Conservation (phyloP, 2,329 filamentous ascomycete species). For the Epichloe baconii region DNA sequence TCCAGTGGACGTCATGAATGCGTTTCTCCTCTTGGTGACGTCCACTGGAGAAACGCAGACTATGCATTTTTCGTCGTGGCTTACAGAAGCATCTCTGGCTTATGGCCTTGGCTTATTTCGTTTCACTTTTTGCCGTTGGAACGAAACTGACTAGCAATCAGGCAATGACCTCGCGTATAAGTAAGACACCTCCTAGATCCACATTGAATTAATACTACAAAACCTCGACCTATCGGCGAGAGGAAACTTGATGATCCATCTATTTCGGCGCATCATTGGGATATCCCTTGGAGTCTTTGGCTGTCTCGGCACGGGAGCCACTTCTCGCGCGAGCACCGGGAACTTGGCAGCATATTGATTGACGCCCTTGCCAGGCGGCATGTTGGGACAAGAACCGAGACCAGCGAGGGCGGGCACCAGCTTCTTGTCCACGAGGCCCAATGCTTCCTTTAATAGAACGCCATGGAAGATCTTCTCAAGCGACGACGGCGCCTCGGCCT, state of each 20-base stretch:
- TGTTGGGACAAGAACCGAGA: conserved; percentile 1
- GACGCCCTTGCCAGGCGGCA: conserved; percentile 5
- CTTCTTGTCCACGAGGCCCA: not conserved
- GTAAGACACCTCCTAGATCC: too few relatives aligned
- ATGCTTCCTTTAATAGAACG: not conserved
- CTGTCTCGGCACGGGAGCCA: conserved; percentile 1
- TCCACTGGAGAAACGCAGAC: too few relatives aligned
- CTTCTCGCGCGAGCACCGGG: not conserved
- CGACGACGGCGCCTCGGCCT: conserved; percentile 5
- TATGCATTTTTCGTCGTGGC: too few relatives aligned
- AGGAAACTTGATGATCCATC: not conserved
- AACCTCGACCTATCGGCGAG: too few relatives aligned
- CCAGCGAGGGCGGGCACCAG: not conserved
- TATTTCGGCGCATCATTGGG: conserved; percentile 2
- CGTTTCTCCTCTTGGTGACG: too few relatives aligned
- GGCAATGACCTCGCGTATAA: too few relatives aligned
- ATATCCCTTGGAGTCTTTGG: conserved; percentile 4
- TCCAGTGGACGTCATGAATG: too few relatives aligned
- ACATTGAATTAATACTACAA: too few relatives aligned
- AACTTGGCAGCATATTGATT: conserved; percentile 4
- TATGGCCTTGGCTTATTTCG: too few relatives aligned
- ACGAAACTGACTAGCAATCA: too few relatives aligned
- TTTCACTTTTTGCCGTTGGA: too few relatives aligned
- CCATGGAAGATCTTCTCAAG: conserved; percentile 4
- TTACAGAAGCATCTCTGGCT: too few relatives aligned